Conservation (phyloP, 768 basidiomycete species). For the Termitomyces sp. region DNA sequence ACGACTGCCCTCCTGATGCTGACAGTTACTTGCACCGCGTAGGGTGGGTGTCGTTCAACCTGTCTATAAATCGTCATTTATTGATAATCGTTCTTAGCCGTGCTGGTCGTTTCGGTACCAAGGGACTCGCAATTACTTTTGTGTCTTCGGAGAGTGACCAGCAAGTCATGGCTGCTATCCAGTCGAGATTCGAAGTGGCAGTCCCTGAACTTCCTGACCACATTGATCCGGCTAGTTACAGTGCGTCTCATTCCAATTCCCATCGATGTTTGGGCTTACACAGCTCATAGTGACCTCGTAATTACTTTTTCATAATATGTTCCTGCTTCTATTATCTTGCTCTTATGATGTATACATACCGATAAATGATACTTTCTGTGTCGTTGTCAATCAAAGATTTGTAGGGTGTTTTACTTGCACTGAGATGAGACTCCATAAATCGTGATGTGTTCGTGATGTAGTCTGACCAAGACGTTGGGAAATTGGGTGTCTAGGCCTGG, state of each 20-base stretch:
- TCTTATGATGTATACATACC: conserved; percentile 12
- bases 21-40: conserved; percentile 99
- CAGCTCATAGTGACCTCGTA: conserved; percentile 22
- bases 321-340: conserved; percentile 5
- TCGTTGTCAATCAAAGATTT: neutral
- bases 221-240: conserved; percentile 94
- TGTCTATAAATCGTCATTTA: neutral
- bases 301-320: conserved; percentile 3
- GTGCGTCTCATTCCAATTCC: conserved; percentile 44
- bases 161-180: conserved; percentile 92
- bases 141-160: conserved; percentile 90
- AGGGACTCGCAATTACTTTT: conserved; percentile 97
- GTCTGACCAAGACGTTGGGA: neutral
- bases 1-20: conserved; percentile 95
- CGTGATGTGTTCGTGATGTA: neutral
- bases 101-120: conserved; percentile 98
- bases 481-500: neutral
- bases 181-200: conserved; percentile 95
- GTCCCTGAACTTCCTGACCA: conserved; percentile 93
- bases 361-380: conserved; percentile 16
- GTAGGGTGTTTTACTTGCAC: neutral
- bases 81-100: conserved; percentile 48
- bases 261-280: neutral
- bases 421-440: neutral
- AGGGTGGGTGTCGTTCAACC: conserved; percentile 49